These are phyloP conservation scores for Paecilomyces niveus DNA, from an alignment of 2,329 filamentous ascomycete species.

Conservation along the genomic window DNA sequence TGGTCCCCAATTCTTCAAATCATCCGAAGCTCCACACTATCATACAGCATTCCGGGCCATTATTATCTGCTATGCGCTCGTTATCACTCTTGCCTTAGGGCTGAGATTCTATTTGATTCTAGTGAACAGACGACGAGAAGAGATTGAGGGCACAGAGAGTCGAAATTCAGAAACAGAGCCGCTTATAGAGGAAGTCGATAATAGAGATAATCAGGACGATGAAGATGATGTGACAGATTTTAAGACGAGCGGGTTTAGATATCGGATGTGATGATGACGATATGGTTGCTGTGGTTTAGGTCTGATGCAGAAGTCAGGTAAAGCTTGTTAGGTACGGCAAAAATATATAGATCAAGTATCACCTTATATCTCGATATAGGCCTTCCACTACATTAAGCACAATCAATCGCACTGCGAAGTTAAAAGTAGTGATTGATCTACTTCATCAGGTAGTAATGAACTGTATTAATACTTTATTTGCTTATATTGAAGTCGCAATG, in stretches of 20 bases:
- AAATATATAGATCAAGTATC: neutral
- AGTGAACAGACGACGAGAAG: neutral
- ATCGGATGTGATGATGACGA: neutral
- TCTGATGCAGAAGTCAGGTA: neutral
- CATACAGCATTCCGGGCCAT: conserved; percentile 50
- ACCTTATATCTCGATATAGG: no score
- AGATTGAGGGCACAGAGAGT: neutral
- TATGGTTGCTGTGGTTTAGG: neutral
- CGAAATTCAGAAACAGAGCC: neutral
- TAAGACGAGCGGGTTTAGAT: neutral
- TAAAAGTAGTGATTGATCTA: no score
- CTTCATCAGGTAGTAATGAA: no score
- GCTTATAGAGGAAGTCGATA: neutral
- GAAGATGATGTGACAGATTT: neutral
- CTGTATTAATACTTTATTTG: no score
- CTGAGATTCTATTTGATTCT: neutral
- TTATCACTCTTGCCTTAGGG: conserved; percentile 36
- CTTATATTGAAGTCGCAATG: no score
- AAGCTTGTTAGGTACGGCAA: neutral
- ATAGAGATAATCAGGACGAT: neutral
- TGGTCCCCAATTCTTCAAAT: conserved; percentile 50
- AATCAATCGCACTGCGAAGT: no score
- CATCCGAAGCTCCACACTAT: conserved; percentile 45
- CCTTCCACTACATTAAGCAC: no score
- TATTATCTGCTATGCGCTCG: conserved; percentile 50